A percentile compares a stretch with the other conserved stretches of the same genome.
Evolutionary conservation across 805 yeast genomes (phyloP).

Genomic region (Grigorovia yakushimaensis): DNA sequence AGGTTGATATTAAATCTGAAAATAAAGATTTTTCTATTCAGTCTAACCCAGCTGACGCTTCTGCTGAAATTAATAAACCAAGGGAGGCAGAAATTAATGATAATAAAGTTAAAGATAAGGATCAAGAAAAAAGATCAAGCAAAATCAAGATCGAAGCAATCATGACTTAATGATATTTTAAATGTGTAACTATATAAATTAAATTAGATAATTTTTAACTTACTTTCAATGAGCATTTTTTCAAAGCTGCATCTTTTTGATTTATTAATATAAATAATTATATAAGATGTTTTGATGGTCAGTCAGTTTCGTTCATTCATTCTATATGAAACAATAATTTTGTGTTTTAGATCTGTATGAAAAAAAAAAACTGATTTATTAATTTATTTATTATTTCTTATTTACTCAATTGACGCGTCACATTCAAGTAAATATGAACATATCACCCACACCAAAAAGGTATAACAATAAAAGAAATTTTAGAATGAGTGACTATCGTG

Average conservation of each 20-base stretch:
- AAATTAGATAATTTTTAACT: no score
- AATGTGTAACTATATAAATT: neutral
- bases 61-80: neutral
- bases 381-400: no score
- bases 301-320: no score
- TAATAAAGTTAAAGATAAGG: neutral
- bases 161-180: neutral
- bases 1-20: neutral
- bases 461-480: constrained; percentile 8
- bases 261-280: no score
- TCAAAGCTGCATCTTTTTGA: neutral
- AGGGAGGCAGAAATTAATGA: neutral
- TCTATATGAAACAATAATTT: no score
- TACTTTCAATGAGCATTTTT: neutral
- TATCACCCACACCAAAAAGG: constrained; percentile 26
- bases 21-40: neutral
- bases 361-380: no score
- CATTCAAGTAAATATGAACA: constrained; percentile 13
- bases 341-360: neutral
- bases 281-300: no score
- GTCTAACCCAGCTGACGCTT: neutral
- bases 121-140: neutral
- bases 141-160: constrained; percentile 1
- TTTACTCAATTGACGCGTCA: neutral
- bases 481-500: neutral